These are phyloP conservation scores for Euryodendron excelsum DNA, from an alignment of 148 eudicot species.

Conservation along the genomic window DNA sequence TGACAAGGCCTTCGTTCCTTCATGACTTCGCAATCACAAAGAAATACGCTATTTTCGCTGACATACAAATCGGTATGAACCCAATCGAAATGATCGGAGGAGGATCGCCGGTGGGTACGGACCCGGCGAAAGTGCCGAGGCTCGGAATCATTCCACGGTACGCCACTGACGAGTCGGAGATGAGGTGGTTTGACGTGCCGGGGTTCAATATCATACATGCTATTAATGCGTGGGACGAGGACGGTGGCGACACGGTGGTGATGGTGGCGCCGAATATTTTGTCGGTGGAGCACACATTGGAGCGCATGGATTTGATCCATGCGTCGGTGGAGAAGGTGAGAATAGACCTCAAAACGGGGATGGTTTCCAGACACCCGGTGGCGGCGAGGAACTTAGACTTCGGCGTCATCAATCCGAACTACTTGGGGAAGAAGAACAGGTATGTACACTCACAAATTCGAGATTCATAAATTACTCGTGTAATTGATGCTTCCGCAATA, in stretches of 20 bases:
- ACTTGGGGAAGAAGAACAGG: conserved; percentile 53
- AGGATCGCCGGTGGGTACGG: conserved; percentile 30
- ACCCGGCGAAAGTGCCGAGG: conserved; percentile 40
- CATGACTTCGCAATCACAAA: conserved; percentile 61
- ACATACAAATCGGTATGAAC: conserved; percentile 47
- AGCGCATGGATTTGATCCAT: conserved; percentile 45
- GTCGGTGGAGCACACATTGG: conserved; percentile 41
- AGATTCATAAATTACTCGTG: too few species aligned
- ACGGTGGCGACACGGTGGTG: conserved; percentile 47
- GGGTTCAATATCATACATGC: conserved; percentile 53
- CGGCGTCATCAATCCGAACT: conserved; percentile 49
- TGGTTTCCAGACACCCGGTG: conserved; percentile 35
- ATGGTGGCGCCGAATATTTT: conserved; percentile 51
- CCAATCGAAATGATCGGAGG: conserved; percentile 30
- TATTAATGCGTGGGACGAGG: conserved; percentile 69
- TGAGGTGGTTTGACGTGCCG: conserved; percentile 59
- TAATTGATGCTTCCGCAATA: too few species aligned
- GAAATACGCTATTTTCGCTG: conserved; percentile 35
- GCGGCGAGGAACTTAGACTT: conserved; percentile 51
- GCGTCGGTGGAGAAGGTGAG: conserved; percentile 41
- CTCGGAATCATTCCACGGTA: conserved; percentile 53
- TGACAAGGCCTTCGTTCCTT: conserved; percentile 36
- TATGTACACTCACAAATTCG: conserved; percentile 13
- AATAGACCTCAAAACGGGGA: conserved; percentile 44
- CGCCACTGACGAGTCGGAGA: conserved; percentile 48